These are phyloP conservation scores for Chlorophyllum brunneum DNA, from an alignment of 768 basidiomycete genomes.

Conservation along the genomic window DNA sequence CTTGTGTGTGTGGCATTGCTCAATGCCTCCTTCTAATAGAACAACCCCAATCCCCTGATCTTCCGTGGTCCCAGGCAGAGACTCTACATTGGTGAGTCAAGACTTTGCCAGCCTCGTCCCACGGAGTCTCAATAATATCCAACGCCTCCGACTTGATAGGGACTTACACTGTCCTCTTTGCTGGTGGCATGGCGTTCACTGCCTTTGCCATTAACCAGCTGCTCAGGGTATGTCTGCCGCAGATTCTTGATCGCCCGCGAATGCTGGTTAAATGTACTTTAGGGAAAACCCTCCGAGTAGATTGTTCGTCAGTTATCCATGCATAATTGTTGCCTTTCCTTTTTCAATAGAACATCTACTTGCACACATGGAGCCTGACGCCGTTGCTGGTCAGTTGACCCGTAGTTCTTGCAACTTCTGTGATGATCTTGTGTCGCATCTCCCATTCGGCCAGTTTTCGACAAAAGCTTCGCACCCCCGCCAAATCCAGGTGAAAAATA, in stretches of 20 bases:
- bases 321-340: constrained; percentile 5
- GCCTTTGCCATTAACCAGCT: constrained; percentile 47
- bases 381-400: not conserved
- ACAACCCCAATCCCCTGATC: constrained; percentile 50
- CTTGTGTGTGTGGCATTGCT: not conserved
- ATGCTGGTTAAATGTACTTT: not conserved
- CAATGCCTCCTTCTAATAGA: constrained; percentile 23
- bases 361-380: too few species aligned
- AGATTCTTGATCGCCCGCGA: not conserved
- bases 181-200: constrained; percentile 51
- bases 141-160: constrained; percentile 32
- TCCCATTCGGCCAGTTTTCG: not conserved
- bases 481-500: not conserved
- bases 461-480: not conserved
- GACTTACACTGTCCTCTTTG: constrained; percentile 49
- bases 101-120: not conserved
- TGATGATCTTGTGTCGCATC: too few species aligned
- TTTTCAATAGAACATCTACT: constrained; percentile 4
- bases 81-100: constrained; percentile 58
- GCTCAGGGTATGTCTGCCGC: constrained; percentile 32
- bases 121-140: not conserved
- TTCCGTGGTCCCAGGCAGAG: constrained; percentile 57
- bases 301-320: not conserved
- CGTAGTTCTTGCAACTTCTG: too few species aligned
- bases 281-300: constrained; percentile 23